A percentile compares a stretch with the other conserved stretches of the same genome.
Conservation (phyloP, 768 basidiomycete genomes). For the Naganishia randhawae region DNA sequence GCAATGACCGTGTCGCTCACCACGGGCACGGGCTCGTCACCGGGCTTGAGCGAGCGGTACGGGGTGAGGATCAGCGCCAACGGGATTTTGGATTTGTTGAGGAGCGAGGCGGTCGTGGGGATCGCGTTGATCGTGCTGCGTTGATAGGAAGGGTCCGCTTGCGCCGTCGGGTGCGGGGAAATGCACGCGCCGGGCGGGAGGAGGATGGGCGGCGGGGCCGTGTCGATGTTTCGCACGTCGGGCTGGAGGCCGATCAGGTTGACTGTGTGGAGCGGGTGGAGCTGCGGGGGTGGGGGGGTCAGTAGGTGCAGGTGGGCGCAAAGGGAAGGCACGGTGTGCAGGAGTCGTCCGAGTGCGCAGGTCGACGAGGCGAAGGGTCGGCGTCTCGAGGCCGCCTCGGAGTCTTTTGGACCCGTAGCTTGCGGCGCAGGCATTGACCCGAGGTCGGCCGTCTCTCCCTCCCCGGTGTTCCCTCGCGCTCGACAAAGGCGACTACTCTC, state of each 20-base stretch:
- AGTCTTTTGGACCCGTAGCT: no score
- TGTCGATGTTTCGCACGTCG: conserved; percentile 76
- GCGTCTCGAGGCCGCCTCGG: no score
- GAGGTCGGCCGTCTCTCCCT: no score
- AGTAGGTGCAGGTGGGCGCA: not conserved
- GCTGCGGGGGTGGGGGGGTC: conserved; percentile 30
- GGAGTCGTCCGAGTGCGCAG: not conserved
- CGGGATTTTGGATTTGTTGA: conserved; percentile 86
- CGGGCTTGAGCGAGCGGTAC: conserved; percentile 70
- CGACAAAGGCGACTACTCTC: no score
- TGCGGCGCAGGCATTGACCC: no score
- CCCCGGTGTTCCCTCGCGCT: no score
- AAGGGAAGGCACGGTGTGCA: not conserved
- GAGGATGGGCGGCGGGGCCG: conserved; percentile 81
- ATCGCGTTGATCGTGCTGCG: conserved; percentile 87
- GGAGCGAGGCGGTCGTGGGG: conserved; percentile 79
- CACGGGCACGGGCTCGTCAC: conserved; percentile 78
- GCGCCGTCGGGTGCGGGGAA: conserved; percentile 66
- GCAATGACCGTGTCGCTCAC: conserved; percentile 92
- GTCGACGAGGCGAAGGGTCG: conserved; percentile 25
- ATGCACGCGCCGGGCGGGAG: conserved; percentile 67
- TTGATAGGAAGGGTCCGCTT: conserved; percentile 86
- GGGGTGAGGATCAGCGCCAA: conserved; percentile 84
- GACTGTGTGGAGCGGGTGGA: conserved; percentile 72
- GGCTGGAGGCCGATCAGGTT: conserved; percentile 91